Conservation (phyloP, 805 yeast species). For the Suhomyces canberraensis region DNA sequence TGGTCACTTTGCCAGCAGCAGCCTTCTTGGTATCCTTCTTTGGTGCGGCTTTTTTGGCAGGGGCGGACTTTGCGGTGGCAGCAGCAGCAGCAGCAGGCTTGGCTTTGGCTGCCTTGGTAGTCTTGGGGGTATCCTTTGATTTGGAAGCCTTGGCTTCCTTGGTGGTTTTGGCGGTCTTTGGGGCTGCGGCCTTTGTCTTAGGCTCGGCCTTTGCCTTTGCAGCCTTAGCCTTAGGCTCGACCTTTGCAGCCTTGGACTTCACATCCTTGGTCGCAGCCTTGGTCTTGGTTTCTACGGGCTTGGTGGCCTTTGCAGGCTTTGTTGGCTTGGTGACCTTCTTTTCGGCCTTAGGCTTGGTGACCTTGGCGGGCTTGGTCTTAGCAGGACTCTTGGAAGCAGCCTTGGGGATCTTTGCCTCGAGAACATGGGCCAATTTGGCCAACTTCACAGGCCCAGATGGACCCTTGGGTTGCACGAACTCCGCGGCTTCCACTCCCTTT, state of each 20-base stretch:
- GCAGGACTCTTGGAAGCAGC: slow-evolving; percentile 17
- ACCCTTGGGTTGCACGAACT: slow-evolving; percentile 82
- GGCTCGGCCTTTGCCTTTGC: slow-evolving; percentile 13
- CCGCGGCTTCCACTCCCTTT: slow-evolving; percentile 77
- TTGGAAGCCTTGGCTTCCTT: slow-evolving; percentile 25
- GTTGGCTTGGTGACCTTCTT: slow-evolving; percentile 7
- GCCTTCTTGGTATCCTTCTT: slow-evolving; percentile 14
- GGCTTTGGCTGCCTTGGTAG: slow-evolving; percentile 18
- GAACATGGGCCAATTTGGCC: slow-evolving; percentile 37
- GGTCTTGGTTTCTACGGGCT: slow-evolving; percentile 14
- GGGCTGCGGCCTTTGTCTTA: slow-evolving; percentile 9
- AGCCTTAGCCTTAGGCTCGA: slow-evolving; percentile 18
- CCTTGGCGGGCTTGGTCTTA: slow-evolving; percentile 12
- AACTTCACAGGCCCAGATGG: slow-evolving; percentile 83
- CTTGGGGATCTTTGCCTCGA: slow-evolving; percentile 6
- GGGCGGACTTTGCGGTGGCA: slow-evolving; percentile 22
- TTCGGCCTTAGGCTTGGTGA: slow-evolving; percentile 9
- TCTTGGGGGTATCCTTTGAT: slow-evolving; percentile 22
- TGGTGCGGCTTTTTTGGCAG: slow-evolving; percentile 12
- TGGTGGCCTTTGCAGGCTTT: slow-evolving; percentile 16
- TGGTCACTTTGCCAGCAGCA: slow-evolving; percentile 11
- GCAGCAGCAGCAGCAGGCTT: background rate
- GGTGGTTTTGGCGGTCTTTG: slow-evolving; percentile 7
- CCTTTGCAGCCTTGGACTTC: slow-evolving; percentile 10
- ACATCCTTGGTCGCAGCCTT: slow-evolving; percentile 8